Evolutionary conservation across 257 asterid genomes (phyloP).

Genomic region (Thymus mandschuricus): DNA sequence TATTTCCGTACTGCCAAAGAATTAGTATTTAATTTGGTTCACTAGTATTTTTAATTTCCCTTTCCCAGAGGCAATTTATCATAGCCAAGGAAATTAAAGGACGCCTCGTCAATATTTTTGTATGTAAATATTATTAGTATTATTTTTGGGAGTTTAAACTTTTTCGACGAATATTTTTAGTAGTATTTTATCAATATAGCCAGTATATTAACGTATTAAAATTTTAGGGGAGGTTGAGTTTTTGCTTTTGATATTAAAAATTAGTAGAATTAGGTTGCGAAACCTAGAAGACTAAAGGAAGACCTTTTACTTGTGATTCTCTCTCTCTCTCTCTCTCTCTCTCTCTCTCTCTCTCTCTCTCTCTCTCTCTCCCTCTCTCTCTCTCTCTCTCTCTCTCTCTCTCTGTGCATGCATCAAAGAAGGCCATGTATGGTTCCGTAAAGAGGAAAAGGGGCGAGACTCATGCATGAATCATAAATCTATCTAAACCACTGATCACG

Average conservation of each 20-base stretch:
- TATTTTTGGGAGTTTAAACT: neutral
- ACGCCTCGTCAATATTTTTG: neutral
- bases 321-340: neutral
- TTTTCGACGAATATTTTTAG: neutral
- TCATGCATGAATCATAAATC: constrained; percentile 24
- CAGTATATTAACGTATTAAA: too few relatives aligned
- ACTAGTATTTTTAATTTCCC: constrained; percentile 10
- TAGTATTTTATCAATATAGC: too few relatives aligned
- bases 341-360: neutral
- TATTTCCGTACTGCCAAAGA: too few relatives aligned
- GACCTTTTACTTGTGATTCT: too few relatives aligned
- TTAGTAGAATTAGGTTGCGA: neutral
- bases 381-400: neutral
- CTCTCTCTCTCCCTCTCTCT: neutral
- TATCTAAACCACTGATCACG: constrained; percentile 10
- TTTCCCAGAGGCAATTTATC: constrained; percentile 5
- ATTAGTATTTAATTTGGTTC: neutral
- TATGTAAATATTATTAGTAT: neutral
- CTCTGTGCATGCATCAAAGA: constrained; percentile 18
- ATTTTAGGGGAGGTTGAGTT: too few relatives aligned
- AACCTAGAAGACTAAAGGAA: neutral
- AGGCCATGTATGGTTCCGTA: constrained; percentile 20
- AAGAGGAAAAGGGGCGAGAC: constrained; percentile 7
- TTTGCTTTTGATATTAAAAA: neutral
- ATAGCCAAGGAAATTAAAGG: neutral